These are phyloP conservation scores for Phialocephala subalpina DNA, from an alignment of 2,329 filamentous ascomycete genomes.

Conservation along the genomic window DNA sequence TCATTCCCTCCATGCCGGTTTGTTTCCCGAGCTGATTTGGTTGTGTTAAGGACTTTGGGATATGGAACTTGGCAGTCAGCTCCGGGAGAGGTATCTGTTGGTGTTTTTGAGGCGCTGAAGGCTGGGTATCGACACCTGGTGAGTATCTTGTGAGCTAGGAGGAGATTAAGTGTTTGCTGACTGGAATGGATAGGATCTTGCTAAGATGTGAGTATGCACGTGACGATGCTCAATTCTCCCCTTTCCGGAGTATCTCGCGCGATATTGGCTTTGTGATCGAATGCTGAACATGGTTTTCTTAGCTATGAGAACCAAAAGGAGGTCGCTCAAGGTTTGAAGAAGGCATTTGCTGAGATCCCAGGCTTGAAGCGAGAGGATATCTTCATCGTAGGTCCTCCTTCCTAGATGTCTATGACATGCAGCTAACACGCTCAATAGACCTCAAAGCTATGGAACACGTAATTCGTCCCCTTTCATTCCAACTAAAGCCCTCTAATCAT, in stretches of 20 bases:
- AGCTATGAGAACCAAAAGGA: constrained; percentile 11
- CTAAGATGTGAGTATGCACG: constrained; percentile 1
- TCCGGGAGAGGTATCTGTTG: constrained; percentile 8
- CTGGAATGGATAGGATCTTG: not conserved
- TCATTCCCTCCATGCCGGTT: not conserved
- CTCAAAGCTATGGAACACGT: constrained; percentile 11
- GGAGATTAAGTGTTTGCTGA: not conserved
- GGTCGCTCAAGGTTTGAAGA: constrained; percentile 1
- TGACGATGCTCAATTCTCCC: not conserved
- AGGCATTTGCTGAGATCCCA: constrained; percentile 7
- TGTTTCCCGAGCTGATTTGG: not conserved
- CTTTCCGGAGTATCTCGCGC: not conserved
- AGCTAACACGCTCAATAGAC: not conserved
- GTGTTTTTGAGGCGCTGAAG: constrained; percentile 8
- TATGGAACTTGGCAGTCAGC: constrained; percentile 7
- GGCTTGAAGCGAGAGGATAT: constrained; percentile 7
- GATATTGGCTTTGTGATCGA: not conserved
- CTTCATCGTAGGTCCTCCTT: not conserved
- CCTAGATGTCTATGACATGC: not conserved
- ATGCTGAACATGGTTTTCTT: not conserved
- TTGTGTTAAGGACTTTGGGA: not conserved
- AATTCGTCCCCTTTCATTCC: not conserved
- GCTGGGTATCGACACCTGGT: constrained; percentile 11
- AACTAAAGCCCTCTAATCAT: not conserved
- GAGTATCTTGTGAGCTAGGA: not conserved